These are phyloP conservation scores for Chlorencoelia australis DNA, from an alignment of 2,329 filamentous ascomycete genomes.

Conservation along the genomic window DNA sequence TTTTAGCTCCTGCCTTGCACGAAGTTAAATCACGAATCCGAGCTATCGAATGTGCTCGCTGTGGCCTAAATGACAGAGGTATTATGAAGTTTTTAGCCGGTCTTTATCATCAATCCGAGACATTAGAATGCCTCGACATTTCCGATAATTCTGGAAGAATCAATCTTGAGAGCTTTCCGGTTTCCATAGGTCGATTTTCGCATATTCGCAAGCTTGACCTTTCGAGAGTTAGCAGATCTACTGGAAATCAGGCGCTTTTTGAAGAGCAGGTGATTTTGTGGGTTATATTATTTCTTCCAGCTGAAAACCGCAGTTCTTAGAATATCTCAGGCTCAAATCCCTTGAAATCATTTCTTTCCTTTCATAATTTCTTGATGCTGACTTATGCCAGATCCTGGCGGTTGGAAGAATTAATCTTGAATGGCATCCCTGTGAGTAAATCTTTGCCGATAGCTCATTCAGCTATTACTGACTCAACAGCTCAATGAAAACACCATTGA, in stretches of 20 bases:
- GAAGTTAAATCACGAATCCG: constrained; percentile 54
- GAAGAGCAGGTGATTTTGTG: constrained; percentile 53
- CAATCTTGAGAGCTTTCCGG: constrained; percentile 53
- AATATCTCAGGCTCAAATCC: too few relatives aligned
- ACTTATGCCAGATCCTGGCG: too few relatives aligned
- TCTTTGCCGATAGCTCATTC: not conserved
- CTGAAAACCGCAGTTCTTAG: too few relatives aligned
- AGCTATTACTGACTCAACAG: constrained; percentile 20
- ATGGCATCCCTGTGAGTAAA: constrained; percentile 41
- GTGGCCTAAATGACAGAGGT: constrained; percentile 47
- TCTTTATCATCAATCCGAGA: constrained; percentile 53
- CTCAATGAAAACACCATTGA: constrained; percentile 55
- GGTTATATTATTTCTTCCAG: too few relatives aligned
- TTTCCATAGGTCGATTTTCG: constrained; percentile 55
- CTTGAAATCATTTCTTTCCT: too few relatives aligned
- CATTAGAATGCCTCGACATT: constrained; percentile 56
- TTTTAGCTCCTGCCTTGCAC: constrained; percentile 54
- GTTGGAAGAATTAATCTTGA: constrained; percentile 55
- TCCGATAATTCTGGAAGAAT: constrained; percentile 57
- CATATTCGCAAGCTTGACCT: constrained; percentile 57
- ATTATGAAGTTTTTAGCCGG: constrained; percentile 54
- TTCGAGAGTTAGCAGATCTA: constrained; percentile 53
- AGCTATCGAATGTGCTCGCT: constrained; percentile 56
- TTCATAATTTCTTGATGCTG: too few relatives aligned
- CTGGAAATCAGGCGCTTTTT: constrained; percentile 53